phyloP scores from a whole-genome alignment of 2,329 filamentous ascomycete species.

The Venturia aucupariae region DNA sequence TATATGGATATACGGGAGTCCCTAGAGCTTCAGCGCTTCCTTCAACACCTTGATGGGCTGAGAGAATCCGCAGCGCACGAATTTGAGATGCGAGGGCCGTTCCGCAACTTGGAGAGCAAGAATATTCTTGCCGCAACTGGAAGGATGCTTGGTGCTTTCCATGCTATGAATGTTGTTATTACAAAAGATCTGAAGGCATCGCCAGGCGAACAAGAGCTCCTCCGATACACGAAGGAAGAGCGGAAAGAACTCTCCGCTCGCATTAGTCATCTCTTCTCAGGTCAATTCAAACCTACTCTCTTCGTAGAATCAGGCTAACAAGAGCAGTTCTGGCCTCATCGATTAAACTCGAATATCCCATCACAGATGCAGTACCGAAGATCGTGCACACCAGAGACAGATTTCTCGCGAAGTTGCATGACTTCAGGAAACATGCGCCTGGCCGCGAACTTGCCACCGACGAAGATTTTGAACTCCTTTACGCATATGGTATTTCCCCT shows the following conservation, averaged over 20 bases:
- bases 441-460: conserved; percentile 48
- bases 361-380: conserved; percentile 80
- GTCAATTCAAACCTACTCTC: conserved; percentile 27
- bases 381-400: conserved; percentile 73
- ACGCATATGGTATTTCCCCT: conserved; percentile 63
- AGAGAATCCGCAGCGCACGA: conserved; percentile 68
- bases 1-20: conserved; percentile 90
- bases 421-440: conserved; percentile 65
- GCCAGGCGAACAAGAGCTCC: conserved; percentile 69
- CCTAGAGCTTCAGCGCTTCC: conserved; percentile 72
- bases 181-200: conserved; percentile 67
- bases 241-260: conserved; percentile 72
- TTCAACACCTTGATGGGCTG: conserved; percentile 62
- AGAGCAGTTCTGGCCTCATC: conserved; percentile 70
- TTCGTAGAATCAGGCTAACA: conserved; percentile 17
- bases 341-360: conserved; percentile 87
- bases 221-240: conserved; percentile 71
- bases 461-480: conserved; percentile 81
- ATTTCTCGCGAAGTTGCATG: conserved; percentile 77
- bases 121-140: conserved; percentile 72
- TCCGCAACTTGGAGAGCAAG: conserved; percentile 63
- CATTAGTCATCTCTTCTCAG: conserved; percentile 75
- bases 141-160: conserved; percentile 83
- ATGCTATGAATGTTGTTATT: conserved; percentile 91
- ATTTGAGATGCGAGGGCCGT: conserved; percentile 80